Evolutionary conservation across 1,284 basidiomycete genomes (phyloP), one percentile per base, ranked within the genome.

Genomic region (Trichosporon asahii): DNA sequence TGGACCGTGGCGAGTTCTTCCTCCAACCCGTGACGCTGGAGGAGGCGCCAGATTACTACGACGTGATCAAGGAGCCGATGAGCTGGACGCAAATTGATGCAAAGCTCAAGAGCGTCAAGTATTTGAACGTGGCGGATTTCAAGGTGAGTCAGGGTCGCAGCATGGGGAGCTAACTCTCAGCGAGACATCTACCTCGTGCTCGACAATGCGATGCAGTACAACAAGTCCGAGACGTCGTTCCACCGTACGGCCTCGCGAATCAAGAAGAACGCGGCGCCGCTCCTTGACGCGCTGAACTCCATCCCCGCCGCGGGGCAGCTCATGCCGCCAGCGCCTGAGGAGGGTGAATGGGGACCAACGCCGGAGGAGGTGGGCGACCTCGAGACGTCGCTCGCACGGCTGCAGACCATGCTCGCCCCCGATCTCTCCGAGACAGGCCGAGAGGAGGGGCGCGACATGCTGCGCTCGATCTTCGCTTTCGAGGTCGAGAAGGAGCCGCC

Each of bases 21-120:
- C 88, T 89, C 72, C 87, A 90, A 71, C 93, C 93, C 0, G 94
- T 97, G n/a, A 91, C 88, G 31, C 88, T 86, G 67, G 81, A 81
- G 0, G 90, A 93, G 49, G 72, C 95, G 5, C 90, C 93, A 0
- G 92, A 93, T 78, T 98, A 98, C 81, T 89, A 90, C 72, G 90
- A 93, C 68, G 91, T 97, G 73, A 91, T 98, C 72, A 93, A 92
- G 78, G 87, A 91, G 25, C 94, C 95, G 0, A 95, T 95, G 88
- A 90, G 90, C 74, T 98, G 95, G 93, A 85, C 86, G 21, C 86
- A 85, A 53, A 97, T 99, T 72, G 89, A 92, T 33, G 83, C 85
- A 14, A 95, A 92, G 81, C 82, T 99, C 33, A 90, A 94, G 66
- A 85, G 86, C 60, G 90, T 92, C 69, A 86, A 88, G 72, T 99